Evolutionary conservation across 2,329 filamentous ascomycete species (phyloP).

Genomic region (Madurella fahalii): DNA sequence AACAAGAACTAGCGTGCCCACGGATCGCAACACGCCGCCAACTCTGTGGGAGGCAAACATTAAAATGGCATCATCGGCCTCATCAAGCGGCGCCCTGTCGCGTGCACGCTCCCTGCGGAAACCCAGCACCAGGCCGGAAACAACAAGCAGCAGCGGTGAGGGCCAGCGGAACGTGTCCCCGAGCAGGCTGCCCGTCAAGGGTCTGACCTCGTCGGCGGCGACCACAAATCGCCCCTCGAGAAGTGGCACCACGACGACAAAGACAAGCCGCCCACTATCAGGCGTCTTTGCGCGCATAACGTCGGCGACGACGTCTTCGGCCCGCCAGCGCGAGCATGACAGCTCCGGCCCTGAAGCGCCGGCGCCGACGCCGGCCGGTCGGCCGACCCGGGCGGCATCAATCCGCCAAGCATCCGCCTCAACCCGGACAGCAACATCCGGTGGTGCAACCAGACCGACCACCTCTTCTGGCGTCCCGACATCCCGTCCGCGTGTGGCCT

Average conservation of each 20-base stretch:
- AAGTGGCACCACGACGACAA: slow-evolving; percentile 19
- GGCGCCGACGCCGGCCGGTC: not conserved
- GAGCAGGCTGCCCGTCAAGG: slow-evolving; percentile 49
- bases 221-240: slow-evolving; percentile 4
- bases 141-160: slow-evolving; percentile 14
- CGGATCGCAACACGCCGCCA: not conserved
- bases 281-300: slow-evolving; percentile 23
- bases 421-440: slow-evolving; percentile 1
- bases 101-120: slow-evolving; percentile 49
- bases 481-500: slow-evolving; percentile 4
- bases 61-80: slow-evolving; percentile 40
- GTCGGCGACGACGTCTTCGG: not conserved
- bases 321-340: slow-evolving; percentile 4
- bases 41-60: not conserved
- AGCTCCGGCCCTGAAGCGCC: not conserved
- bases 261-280: slow-evolving; percentile 21
- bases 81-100: slow-evolving; percentile 31
- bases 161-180: slow-evolving; percentile 40
- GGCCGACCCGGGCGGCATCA: slow-evolving; percentile 5
- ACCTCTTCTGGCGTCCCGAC: slow-evolving; percentile 28
- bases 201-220: slow-evolving; percentile 26
- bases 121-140: slow-evolving; percentile 25
- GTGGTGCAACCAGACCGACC: slow-evolving; percentile 21
- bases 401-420: slow-evolving; percentile 11
- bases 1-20: not conserved